phyloP scores from a whole-genome alignment of 1,139 yeast genomes.

The Hyphopichia fennica region DNA sequence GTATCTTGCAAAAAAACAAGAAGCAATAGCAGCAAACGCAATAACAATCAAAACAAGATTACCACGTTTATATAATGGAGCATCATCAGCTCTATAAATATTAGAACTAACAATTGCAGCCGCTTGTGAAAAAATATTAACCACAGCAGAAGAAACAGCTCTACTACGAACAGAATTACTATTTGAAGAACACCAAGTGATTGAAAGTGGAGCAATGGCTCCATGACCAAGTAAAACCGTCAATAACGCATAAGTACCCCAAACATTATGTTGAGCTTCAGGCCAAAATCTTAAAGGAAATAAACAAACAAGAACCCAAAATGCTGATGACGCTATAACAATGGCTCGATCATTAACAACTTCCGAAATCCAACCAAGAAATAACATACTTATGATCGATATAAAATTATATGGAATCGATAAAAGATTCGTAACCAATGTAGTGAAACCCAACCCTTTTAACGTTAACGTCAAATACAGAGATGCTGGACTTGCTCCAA shows the following conservation, averaged over 20 bases:
- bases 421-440: slow-evolving; percentile 47
- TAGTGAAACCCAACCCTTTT: slow-evolving; percentile 48
- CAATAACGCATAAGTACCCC: slow-evolving; percentile 21
- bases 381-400: slow-evolving; percentile 30
- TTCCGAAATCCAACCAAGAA: slow-evolving; percentile 30
- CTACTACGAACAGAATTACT: slow-evolving; percentile 20
- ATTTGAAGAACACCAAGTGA: slow-evolving; percentile 21
- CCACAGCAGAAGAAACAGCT: slow-evolving; percentile 24
- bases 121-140: slow-evolving; percentile 20
- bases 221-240: slow-evolving; percentile 18
- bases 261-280: slow-evolving; percentile 14
- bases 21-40: slow-evolving; percentile 15
- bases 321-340: slow-evolving; percentile 13
- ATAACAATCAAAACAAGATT: slow-evolving; percentile 20
- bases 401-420: slow-evolving; percentile 43
- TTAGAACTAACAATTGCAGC: slow-evolving; percentile 18
- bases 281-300: slow-evolving; percentile 19
- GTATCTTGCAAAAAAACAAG: slow-evolving; percentile 11
- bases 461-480: slow-evolving; percentile 49
- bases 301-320: slow-evolving; percentile 18
- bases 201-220: slow-evolving; percentile 18
- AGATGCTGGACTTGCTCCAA: slow-evolving; percentile 39
- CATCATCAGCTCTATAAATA: slow-evolving; percentile 26
- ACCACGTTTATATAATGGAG: slow-evolving; percentile 28
- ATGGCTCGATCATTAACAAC: slow-evolving; percentile 24